phyloP scores from a whole-genome alignment of 768 basidiomycete genomes.

The Serendipita vermifera region DNA sequence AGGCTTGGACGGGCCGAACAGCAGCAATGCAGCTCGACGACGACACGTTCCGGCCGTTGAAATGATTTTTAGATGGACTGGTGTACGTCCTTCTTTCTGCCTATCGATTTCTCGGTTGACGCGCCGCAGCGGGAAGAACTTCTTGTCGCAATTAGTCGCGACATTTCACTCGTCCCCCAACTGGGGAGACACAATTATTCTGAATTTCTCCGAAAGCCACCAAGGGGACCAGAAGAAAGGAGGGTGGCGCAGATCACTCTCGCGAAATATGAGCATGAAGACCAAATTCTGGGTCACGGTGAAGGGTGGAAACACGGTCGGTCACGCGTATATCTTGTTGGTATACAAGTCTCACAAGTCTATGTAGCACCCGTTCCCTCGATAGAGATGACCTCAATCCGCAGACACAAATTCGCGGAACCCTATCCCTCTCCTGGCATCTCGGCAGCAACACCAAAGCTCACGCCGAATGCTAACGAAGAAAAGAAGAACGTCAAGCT shows the following conservation, averaged over 20 bases:
- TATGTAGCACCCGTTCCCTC: no score
- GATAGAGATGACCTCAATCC: not conserved
- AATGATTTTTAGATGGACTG: no score
- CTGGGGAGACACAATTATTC: not conserved
- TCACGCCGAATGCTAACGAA: no score
- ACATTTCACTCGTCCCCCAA: not conserved
- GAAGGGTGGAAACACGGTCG: conserved; percentile 3
- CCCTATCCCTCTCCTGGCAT: not conserved
- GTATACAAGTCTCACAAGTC: no score
- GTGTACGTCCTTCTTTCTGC: no score
- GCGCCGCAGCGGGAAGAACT: not conserved
- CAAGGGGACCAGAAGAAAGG: not conserved
- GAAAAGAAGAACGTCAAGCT: conserved; percentile 6
- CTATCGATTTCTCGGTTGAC: no score
- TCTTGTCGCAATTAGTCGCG: not conserved
- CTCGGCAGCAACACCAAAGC: no score
- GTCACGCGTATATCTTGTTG: no score
- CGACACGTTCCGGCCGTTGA: no score
- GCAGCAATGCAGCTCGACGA: no score
- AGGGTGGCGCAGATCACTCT: not conserved
- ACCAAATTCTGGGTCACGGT: not conserved
- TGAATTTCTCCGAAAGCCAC: not conserved
- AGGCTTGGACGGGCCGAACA: no score
- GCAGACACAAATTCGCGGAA: not conserved
- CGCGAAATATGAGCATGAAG: not conserved